Evolutionary conservation across 345 rosid species (phyloP).

Genomic region (Corchorus olitorius): DNA sequence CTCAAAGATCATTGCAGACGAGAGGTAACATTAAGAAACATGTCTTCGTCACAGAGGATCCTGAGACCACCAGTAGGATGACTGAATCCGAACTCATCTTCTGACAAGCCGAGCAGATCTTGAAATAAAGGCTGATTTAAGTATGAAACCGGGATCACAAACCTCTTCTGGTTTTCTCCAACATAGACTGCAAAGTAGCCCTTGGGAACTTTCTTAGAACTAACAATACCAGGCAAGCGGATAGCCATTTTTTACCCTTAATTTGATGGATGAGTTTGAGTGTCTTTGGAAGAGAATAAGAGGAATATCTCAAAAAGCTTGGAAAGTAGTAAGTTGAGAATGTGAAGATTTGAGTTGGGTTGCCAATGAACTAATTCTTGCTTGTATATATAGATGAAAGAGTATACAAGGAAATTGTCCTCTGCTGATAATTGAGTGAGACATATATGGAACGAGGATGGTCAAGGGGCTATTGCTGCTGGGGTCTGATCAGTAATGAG

Average conservation of each 20-base stretch:
- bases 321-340: background rate
- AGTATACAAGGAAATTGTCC: background rate
- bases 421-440: background rate
- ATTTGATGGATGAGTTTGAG: background rate
- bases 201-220: slow-evolving; percentile 21
- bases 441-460: background rate
- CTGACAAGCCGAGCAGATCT: slow-evolving; percentile 32
- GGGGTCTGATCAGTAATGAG: background rate
- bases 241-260: slow-evolving; percentile 7
- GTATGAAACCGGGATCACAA: no score
- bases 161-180: no score
- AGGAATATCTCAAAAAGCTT: background rate
- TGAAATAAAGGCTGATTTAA: slow-evolving; percentile 37
- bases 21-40: slow-evolving; percentile 20
- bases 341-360: background rate
- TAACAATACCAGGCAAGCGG: background rate
- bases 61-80: slow-evolving; percentile 50
- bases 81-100: slow-evolving; percentile 43
- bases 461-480: background rate
- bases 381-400: background rate
- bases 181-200: no score
- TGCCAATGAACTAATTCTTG: slow-evolving; percentile 3
- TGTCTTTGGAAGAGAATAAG: no score
- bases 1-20: background rate
- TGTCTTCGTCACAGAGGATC: slow-evolving; percentile 38